phyloP scores from a whole-genome alignment of 177 flowering plant species.

The Vitis hybrid region DNA sequence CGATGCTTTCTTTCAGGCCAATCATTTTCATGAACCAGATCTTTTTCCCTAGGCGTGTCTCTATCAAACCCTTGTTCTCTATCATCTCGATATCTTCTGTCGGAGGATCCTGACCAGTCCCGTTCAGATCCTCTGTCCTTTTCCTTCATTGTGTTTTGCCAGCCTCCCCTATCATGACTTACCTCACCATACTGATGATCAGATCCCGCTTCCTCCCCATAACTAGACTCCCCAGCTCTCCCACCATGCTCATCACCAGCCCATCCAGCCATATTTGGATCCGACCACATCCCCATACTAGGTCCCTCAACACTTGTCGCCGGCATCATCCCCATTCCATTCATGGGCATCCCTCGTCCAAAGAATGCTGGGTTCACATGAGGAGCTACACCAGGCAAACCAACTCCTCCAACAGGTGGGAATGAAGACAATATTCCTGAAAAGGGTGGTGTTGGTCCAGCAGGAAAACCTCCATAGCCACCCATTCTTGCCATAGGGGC shows the following conservation, averaged over 20 bases:
- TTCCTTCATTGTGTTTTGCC: constrained; percentile 53
- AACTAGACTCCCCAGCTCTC: constrained; percentile 80
- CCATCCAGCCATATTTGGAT: constrained; percentile 76
- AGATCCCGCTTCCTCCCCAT: constrained; percentile 89
- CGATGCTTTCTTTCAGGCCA: constrained; percentile 74
- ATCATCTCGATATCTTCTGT: constrained; percentile 74
- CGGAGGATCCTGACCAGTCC: constrained; percentile 75
- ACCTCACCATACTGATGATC: constrained; percentile 84
- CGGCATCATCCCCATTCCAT: constrained; percentile 86
- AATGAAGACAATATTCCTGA: constrained; percentile 65
- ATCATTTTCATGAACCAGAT: constrained; percentile 50
- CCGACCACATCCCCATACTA: constrained; percentile 86
- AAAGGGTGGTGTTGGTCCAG: constrained; percentile 59
- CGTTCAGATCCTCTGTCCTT: constrained; percentile 77
- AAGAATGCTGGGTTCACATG: constrained; percentile 90
- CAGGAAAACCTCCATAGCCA: constrained; percentile 71
- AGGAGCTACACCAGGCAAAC: constrained; percentile 85
- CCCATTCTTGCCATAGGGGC: constrained; percentile 79
- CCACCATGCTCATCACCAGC: constrained; percentile 71
- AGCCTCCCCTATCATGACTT: constrained; percentile 66
- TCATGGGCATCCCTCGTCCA: constrained; percentile 72
- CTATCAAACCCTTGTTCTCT: constrained; percentile 65
- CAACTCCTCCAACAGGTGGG: constrained; percentile 64
- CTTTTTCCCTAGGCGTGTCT: constrained; percentile 67
- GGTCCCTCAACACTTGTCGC: constrained; percentile 62